Base-by-base conservation (phyloP, 225 moss, liverwort and hornwort genomes). In the Physcomitrellopsis africana region DNA sequence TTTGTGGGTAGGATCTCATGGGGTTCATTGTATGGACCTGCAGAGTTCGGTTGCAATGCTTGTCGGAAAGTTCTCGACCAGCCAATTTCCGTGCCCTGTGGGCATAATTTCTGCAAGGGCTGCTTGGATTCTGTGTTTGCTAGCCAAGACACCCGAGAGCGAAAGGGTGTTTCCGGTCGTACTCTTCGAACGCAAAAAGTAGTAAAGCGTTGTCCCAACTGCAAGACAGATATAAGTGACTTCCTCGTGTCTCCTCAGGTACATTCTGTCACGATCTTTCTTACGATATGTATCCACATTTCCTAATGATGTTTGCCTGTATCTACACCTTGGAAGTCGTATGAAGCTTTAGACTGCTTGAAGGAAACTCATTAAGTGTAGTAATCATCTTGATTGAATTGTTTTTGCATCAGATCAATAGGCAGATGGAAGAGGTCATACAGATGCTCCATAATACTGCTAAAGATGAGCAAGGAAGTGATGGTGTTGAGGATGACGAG, bases 81-180 rank as follows among this genome's bases (percentile, higher is more conserved):
- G 67, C 99, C 99, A 18, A 89, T 99, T 20, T 93, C 99, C 19
- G 93, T 95, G 74, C 93, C 99, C 45, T 99, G 99, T 75, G 99
- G 95, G 48, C 99, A 99, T 84, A 99, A 99, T 70, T 99, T 99
- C 72, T 99, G 99, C 79, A 90, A 99, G 72, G 41, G 85, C 48
- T 99, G 99, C 75, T 70, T 95, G 70, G 82, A 90, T 24, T 82
- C 70, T 48, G 85, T 77, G 61, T 99, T 89, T 60, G 80, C 91
- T 62, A 92, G 92, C 22, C 90, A 92, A 73, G 81, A 90, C 73
- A 82, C 86, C 26, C 83, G 95, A 14, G 95, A 95, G 58, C 85
- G 94, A 13, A 89, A 78, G 74, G 87, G 92, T 65, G 93, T 90
- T 45, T 77, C 90, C 67, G 95, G 92, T 37, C 87, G 99, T 51